Evolutionary conservation across 108 stramenopile species (phyloP).

Genomic region (Skeletonema costatum): DNA sequence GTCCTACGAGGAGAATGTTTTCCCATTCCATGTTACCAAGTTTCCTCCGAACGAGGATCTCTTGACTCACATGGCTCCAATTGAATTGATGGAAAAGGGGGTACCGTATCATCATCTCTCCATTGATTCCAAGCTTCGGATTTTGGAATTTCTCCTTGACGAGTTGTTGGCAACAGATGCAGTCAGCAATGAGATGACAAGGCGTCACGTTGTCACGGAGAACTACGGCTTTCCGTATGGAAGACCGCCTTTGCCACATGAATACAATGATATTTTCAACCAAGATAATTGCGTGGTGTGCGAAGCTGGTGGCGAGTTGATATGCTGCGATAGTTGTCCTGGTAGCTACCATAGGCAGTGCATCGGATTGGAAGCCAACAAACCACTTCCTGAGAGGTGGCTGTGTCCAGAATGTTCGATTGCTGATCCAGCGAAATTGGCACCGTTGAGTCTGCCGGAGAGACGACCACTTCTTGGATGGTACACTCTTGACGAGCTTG

Average conservation of each 20-base stretch:
- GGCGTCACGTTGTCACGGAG: conserved; percentile 33
- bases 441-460: conserved; percentile 24
- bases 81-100: conserved; percentile 57
- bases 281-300: conserved; percentile 77
- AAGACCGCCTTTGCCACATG: conserved; percentile 37
- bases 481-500: conserved; percentile 59
- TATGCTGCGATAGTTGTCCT: conserved; percentile 85
- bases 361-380: conserved; percentile 42
- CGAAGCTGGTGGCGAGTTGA: conserved; percentile 73
- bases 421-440: conserved; percentile 60
- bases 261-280: conserved; percentile 66
- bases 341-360: conserved; percentile 72
- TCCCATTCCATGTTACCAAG: neutral
- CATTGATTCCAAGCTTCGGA: conserved; percentile 59
- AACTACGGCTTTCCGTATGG: conserved; percentile 43
- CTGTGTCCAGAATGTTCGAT: conserved; percentile 79
- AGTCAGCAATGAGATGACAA: conserved; percentile 58
- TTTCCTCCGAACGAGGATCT: conserved; percentile 10
- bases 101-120: conserved; percentile 71
- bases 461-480: conserved; percentile 71
- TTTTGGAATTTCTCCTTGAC: conserved; percentile 83
- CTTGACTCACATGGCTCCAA: conserved; percentile 64
- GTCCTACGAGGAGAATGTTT: neutral
- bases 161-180: conserved; percentile 65
- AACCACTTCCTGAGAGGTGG: conserved; percentile 71